Percentiles rank a stretch among this genome's conserved stretches.
Evolutionary conservation across 805 yeast species (phyloP).

Genomic region (Starmerella khaoyaiensis): DNA sequence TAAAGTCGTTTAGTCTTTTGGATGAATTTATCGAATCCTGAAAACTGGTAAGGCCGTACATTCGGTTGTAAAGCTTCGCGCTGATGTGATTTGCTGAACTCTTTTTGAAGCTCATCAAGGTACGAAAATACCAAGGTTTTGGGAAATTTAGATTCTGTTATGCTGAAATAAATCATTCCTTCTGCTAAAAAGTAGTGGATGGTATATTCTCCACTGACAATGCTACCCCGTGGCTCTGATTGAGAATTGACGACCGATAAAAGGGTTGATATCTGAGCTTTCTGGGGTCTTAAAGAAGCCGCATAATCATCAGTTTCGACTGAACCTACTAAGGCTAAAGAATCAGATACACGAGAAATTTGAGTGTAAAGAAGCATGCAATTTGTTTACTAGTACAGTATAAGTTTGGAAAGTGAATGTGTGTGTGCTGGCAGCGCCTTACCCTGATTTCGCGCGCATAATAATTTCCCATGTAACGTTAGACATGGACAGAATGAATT

Average conservation of each 20-base stretch:
- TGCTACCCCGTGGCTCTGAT: conserved; percentile 72
- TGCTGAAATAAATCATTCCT: conserved; percentile 61
- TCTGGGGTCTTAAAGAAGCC: conserved; percentile 53
- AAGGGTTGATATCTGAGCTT: conserved; percentile 69
- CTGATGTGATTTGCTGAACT: conserved; percentile 70
- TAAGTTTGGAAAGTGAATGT: too few relatives aligned
- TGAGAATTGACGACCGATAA: conserved; percentile 62
- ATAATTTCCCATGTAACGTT: too few relatives aligned
- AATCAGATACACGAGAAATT: conserved; percentile 25
- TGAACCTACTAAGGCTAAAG: conserved; percentile 82
- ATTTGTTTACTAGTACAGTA: too few relatives aligned
- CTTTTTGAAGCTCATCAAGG: conserved; percentile 65
- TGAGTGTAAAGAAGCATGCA: conserved; percentile 28
- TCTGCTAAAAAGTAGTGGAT: conserved; percentile 59
- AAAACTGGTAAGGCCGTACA: conserved; percentile 83
- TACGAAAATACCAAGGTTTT: conserved; percentile 81
- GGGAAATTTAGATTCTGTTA: conserved; percentile 70
- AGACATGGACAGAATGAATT: too few relatives aligned
- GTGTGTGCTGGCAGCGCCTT: too few relatives aligned
- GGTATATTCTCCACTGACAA: conserved; percentile 60
- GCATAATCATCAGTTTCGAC: conserved; percentile 61
- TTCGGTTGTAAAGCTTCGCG: conserved; percentile 46
- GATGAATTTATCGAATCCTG: conserved; percentile 56
- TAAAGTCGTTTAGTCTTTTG: conserved; percentile 80
- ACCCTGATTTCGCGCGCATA: too few relatives aligned